phyloP scores from a whole-genome alignment of 2,329 filamentous ascomycete species.

The Penicillium sp. region DNA sequence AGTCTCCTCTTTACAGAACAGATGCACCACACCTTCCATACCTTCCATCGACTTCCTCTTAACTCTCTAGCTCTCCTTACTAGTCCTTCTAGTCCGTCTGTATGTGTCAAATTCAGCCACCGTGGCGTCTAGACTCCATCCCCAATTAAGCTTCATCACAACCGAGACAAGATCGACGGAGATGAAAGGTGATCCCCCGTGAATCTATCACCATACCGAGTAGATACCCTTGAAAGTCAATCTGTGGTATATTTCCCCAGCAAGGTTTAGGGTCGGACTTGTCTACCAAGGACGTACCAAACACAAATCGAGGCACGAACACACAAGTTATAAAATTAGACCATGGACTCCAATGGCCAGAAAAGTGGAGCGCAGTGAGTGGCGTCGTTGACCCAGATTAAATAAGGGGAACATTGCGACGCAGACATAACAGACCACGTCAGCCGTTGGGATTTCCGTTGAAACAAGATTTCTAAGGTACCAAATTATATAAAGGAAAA shows the following conservation, averaged over 20 bases:
- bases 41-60: neutral
- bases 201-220: neutral
- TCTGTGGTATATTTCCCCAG: neutral
- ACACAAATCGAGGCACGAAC: neutral
- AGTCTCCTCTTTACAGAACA: too few species aligned
- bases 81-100: neutral
- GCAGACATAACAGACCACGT: conserved; percentile 2
- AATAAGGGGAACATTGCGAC: conserved; percentile 4
- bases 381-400: neutral
- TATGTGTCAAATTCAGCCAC: conserved; percentile 3
- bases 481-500: neutral
- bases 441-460: neutral
- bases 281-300: neutral
- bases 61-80: neutral
- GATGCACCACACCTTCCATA: neutral
- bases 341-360: neutral
- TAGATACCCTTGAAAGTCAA: neutral
- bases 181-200: neutral
- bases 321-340: conserved; percentile 3
- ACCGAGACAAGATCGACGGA: conserved; percentile 23
- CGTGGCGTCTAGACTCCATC: conserved; percentile 9
- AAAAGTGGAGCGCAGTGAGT: neutral
- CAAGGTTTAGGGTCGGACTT: too few species aligned
- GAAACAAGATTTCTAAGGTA: neutral
- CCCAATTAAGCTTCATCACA: conserved; percentile 23